Percentiles rank a stretch among this genome's conserved stretches.
phyloP scores from a whole-genome alignment of 2,329 filamentous ascomycete species.

The Leptographium procerum region DNA sequence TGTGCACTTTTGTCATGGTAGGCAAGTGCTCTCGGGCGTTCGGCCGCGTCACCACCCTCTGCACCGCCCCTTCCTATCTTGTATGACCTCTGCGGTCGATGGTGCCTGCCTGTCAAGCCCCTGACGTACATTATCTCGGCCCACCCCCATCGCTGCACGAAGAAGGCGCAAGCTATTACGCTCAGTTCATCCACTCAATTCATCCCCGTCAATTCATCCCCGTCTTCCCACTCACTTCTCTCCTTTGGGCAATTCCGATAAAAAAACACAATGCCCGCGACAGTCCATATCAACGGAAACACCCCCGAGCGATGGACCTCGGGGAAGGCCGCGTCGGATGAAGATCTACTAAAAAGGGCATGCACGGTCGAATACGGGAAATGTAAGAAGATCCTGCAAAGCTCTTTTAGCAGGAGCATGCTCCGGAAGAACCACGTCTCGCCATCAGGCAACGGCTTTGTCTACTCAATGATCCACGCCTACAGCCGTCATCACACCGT shows the following conservation, averaged over 20 bases:
- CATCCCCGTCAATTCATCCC: not conserved
- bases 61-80: not conserved
- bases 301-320: not conserved
- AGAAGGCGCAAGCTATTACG: not conserved
- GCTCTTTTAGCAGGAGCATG: not conserved
- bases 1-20: not conserved
- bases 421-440: not conserved
- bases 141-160: not conserved
- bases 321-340: not conserved
- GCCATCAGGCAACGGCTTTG: not conserved
- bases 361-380: not conserved
- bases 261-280: not conserved
- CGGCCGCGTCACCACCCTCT: not conserved
- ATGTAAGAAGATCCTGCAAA: not conserved
- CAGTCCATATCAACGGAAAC: not conserved
- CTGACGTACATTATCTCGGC: not conserved
- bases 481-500: constrained; percentile 31
- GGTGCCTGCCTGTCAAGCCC: not conserved
- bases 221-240: not conserved
- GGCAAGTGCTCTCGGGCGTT: not conserved
- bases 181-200: not conserved
- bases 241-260: not conserved
- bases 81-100: not conserved
- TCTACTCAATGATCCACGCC: constrained; percentile 16
- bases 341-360: not conserved